Conservation (phyloP, 495 filamentous ascomycete species). For the Aspergillus steynii region DNA sequence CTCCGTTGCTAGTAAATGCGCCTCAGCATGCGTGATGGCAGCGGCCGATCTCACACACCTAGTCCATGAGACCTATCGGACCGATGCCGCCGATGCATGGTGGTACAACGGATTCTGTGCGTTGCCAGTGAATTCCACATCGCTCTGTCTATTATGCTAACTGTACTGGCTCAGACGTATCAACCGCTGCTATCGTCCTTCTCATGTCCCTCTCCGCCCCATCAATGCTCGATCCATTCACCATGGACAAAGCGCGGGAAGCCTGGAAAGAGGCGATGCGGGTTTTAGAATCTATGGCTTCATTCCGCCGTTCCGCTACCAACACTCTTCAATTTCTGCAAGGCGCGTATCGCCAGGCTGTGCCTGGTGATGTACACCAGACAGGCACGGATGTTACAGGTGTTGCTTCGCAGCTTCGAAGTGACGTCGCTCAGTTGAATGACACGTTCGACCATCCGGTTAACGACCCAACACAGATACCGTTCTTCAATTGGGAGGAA, state of each 20-base stretch:
- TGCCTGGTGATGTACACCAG: too few relatives aligned
- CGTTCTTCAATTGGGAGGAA: constrained; percentile 25
- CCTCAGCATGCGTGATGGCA: constrained; percentile 37
- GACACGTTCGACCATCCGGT: constrained; percentile 9
- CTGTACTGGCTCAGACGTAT: constrained; percentile 31
- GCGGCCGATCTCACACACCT: constrained; percentile 43
- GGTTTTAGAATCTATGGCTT: constrained; percentile 21
- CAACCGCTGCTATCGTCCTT: constrained; percentile 43
- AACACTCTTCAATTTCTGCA: constrained; percentile 21
- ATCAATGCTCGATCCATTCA: constrained; percentile 22
- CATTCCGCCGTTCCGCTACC: constrained; percentile 31
- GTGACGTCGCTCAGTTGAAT: too few relatives aligned
- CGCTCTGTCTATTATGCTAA: background rate
- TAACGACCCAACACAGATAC: constrained; percentile 22
- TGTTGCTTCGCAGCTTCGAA: too few relatives aligned
- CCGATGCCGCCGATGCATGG: constrained; percentile 42
- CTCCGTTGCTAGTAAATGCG: constrained; percentile 37
- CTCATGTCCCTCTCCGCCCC: constrained; percentile 37
- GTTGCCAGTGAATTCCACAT: constrained; percentile 6
- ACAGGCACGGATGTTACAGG: too few relatives aligned
- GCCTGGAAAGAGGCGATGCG: constrained; percentile 27
- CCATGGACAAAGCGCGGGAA: constrained; percentile 32
- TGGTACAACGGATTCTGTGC: constrained; percentile 52
- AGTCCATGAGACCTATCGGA: constrained; percentile 38
- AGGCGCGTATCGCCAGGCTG: too few relatives aligned